Conservation (phyloP, 139 green algal species). For the Chlorella vulgaris region DNA sequence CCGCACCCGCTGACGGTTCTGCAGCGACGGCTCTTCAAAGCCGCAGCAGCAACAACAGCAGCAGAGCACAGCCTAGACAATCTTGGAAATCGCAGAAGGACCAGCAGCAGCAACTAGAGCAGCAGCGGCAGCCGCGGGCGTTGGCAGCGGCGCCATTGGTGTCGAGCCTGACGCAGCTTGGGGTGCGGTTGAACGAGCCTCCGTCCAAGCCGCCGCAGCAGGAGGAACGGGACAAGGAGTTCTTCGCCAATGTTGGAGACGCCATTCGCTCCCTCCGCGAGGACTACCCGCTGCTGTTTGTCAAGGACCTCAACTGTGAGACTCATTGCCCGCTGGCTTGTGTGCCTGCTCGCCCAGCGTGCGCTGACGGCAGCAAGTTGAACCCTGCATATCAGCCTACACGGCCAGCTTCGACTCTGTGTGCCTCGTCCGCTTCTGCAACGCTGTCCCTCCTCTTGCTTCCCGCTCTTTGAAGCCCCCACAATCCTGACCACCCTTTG, state of each 20-base stretch:
- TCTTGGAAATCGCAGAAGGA: not conserved
- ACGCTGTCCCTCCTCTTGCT: too few species aligned
- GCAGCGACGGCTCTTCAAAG: not conserved
- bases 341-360: too few species aligned
- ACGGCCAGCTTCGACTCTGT: too few species aligned
- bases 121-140: not conserved
- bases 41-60: slow-evolving; percentile 1
- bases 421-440: too few species aligned
- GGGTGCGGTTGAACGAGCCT: slow-evolving; percentile 6
- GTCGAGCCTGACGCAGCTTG: not conserved
- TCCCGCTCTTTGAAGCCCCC: too few species aligned
- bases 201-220: slow-evolving; percentile 6
- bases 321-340: not conserved
- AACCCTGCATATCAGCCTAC: too few species aligned
- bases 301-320: slow-evolving; percentile 88
- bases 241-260: slow-evolving; percentile 94
- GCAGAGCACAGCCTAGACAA: not conserved
- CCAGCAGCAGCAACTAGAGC: not conserved
- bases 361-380: not conserved
- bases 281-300: slow-evolving; percentile 88
- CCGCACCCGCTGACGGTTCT: not conserved
- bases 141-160: too few species aligned
- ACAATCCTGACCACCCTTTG: too few species aligned
- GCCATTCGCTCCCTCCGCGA: slow-evolving; percentile 88
- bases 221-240: slow-evolving; percentile 67